A percentile compares a stretch with the other conserved stretches of the same genome.
These are phyloP conservation scores for Cystofilobasidium capitatum DNA, from an alignment of 768 basidiomycete species.

Conservation along the genomic window DNA sequence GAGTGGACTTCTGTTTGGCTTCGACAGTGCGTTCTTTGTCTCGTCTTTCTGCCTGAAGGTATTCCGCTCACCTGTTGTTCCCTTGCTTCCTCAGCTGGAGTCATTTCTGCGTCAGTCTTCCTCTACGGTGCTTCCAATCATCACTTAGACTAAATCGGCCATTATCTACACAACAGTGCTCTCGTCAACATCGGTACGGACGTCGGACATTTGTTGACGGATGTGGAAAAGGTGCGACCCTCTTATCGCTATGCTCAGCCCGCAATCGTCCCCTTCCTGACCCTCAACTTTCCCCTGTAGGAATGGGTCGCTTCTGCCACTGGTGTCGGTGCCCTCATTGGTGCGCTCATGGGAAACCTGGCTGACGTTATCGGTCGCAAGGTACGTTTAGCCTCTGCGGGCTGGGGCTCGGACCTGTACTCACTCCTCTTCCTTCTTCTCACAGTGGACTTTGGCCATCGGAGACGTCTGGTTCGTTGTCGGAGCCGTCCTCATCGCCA, in stretches of 20 bases:
- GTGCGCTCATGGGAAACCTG: background rate
- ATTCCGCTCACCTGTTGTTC: background rate
- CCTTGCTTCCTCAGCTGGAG: too few species aligned
- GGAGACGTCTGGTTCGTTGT: slow-evolving; percentile 1
- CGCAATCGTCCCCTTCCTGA: too few species aligned
- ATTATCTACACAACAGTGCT: too few species aligned
- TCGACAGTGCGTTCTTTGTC: background rate
- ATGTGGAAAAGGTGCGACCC: too few species aligned
- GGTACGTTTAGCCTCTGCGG: too few species aligned
- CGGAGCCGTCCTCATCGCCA: background rate
- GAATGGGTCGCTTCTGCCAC: background rate
- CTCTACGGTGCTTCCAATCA: background rate
- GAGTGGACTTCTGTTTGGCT: background rate
- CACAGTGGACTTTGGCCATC: background rate
- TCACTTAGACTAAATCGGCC: too few species aligned
- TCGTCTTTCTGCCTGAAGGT: background rate
- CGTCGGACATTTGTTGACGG: background rate
- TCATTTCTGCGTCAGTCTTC: background rate
- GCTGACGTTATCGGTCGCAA: background rate
- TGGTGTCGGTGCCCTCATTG: background rate
- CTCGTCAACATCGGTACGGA: background rate
- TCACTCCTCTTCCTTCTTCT: too few species aligned
- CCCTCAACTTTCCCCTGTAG: too few species aligned
- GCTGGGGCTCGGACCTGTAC: too few species aligned
- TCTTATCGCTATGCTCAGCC: too few species aligned